These are phyloP conservation scores for Cucurbita maxima DNA, from an alignment of 306 rosid species.

Conservation along the genomic window DNA sequence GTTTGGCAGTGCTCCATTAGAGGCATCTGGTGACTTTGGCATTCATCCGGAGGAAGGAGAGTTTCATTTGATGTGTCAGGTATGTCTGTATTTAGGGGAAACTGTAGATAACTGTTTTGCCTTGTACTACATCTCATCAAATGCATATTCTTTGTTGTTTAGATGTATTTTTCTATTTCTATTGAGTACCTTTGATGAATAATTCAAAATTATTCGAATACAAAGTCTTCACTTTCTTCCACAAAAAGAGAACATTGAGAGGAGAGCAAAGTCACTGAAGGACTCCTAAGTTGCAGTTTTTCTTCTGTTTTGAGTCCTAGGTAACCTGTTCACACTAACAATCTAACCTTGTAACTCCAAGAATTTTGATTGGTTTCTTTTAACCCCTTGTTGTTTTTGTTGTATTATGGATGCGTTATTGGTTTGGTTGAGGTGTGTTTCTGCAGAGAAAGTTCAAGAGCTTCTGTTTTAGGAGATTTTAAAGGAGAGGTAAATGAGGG, in stretches of 20 bases:
- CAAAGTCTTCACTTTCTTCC: not conserved
- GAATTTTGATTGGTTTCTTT: not conserved
- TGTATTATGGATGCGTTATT: not conserved
- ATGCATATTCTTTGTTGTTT: not conserved
- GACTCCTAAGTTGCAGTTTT: not conserved
- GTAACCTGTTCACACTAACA: not conserved
- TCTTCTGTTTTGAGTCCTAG: not conserved
- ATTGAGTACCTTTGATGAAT: not conserved
- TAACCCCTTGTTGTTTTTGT: not conserved
- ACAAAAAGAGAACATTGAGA: not conserved
- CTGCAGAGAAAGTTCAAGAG: not conserved
- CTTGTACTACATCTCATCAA: not conserved
- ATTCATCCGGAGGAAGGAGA: slow-evolving; percentile 94
- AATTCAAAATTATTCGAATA: not conserved
- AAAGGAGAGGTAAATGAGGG: not conserved
- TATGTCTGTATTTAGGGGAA: slow-evolving; percentile 7
- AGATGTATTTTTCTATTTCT: not conserved
- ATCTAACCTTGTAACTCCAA: not conserved
- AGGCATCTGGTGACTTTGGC: slow-evolving; percentile 95
- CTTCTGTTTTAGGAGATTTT: not conserved
- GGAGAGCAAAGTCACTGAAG: not conserved
- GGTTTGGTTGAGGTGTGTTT: not conserved
- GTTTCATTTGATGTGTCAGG: slow-evolving; percentile 93
- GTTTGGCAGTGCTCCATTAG: slow-evolving; percentile 83
- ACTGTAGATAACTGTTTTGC: not conserved